Base-by-base conservation (phyloP, 495 filamentous ascomycete species). In the Penicillium ucsense region DNA sequence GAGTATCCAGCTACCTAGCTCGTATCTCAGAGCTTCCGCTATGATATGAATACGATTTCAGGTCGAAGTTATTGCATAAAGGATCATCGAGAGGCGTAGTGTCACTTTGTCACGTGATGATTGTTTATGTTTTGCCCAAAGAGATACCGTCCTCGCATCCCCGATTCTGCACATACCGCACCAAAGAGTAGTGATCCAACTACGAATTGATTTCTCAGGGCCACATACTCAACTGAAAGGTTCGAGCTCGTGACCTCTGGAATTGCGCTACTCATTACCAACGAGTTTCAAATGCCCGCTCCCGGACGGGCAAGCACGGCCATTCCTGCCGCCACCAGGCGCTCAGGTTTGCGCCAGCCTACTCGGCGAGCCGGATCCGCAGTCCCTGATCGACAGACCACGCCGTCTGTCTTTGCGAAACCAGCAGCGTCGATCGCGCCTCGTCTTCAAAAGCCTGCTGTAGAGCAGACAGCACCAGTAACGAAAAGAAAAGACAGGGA, bases 401-500 rank as follows among this genome's bases (percentile, higher is more conserved):
- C 89, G 5, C 85, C 89, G 9, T 74, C 82, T 46, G 77, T 80
- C 3, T 59, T 73, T 6, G 81, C 83, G 8, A 72, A 70, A 37
- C 64, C 70, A 3, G 70, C 77, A n/a, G 55, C 67, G 3, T 58
- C 72, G 6, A 76, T 77, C 32, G 60, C 67, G 36, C 55, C 68
- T 6, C 67, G 72, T 35, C 43, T 49, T 8, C 46, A 54, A 37
- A 69, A 62, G 46, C 67, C 70, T 8, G 77, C 72, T 4, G 57
- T 57, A n/a, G 61, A 68, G 8, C 69, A 66, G 7, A 50, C 66
- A 3, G 66, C 62, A 45, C 56, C 60, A 48, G 76, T 79, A 42
- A 73, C 66, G 9, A 90, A 92, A 71, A 74, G 88, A 50, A 92
- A 92, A 59, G 83, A 89, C 55, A 77, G 86, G 56, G 88, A 94